A percentile compares a stretch with the other conserved stretches of the same genome.
phyloP scores from a whole-genome alignment of 148 eudicot species.

The Nyssa sinensis region DNA sequence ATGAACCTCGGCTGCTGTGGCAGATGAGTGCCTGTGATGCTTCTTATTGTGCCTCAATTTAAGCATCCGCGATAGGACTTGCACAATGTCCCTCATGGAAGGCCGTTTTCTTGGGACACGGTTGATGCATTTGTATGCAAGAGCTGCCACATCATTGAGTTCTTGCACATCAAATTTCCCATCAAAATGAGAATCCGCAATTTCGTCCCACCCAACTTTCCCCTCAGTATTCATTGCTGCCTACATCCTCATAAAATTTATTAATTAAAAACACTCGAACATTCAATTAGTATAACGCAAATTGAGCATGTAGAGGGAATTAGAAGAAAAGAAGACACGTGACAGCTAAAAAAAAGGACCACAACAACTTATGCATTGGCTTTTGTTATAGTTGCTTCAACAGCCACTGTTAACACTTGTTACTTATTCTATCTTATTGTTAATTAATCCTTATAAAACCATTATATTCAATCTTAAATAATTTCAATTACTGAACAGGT shows the following conservation, averaged over 20 bases:
- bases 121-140: slow-evolving; percentile 77
- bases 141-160: slow-evolving; percentile 73
- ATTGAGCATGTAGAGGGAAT: too few relatives aligned
- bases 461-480: too few relatives aligned
- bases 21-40: slow-evolving; percentile 39
- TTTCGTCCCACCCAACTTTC: slow-evolving; percentile 91
- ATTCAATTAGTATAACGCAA: too few relatives aligned
- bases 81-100: slow-evolving; percentile 87
- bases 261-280: too few relatives aligned
- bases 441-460: too few relatives aligned
- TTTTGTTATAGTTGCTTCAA: neutral
- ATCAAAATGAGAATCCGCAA: slow-evolving; percentile 68
- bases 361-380: neutral
- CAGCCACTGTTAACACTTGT: neutral
- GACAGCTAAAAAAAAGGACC: neutral
- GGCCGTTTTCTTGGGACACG: slow-evolving; percentile 68
- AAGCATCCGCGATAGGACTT: slow-evolving; percentile 59
- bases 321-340: too few relatives aligned
- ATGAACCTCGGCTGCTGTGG: slow-evolving; percentile 49
- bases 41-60: too few relatives aligned
- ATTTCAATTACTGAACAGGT: too few relatives aligned
- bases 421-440: too few relatives aligned
- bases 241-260: slow-evolving; percentile 34
- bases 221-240: slow-evolving; percentile 89
- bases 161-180: slow-evolving; percentile 66